Percentiles rank a stretch among this genome's conserved stretches.
These are phyloP conservation scores for Tilletia setariae DNA, from an alignment of 1,284 basidiomycete species.

Conservation along the genomic window DNA sequence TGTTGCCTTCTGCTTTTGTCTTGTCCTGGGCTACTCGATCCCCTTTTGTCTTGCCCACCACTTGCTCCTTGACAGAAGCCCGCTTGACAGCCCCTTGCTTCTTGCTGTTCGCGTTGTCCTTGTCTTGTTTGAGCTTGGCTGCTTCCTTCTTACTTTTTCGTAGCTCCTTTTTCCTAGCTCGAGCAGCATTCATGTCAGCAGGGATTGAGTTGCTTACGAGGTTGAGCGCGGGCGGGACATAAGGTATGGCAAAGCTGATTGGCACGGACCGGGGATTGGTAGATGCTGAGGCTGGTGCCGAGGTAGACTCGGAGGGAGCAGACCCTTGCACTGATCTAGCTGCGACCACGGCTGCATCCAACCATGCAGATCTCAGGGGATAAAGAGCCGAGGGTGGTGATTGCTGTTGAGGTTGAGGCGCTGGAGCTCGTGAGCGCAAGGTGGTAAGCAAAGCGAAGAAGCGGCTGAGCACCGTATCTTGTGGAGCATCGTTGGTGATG, in stretches of 20 bases:
- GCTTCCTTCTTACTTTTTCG: constrained; percentile 2
- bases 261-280: background rate
- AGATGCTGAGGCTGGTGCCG: background rate
- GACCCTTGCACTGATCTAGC: background rate
- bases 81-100: background rate
- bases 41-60: background rate
- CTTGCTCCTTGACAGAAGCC: background rate
- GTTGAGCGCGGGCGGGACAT: constrained; percentile 14
- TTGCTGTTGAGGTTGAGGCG: background rate
- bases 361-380: background rate
- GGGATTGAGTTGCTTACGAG: constrained; percentile 20
- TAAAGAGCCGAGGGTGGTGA: background rate
- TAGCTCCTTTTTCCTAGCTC: constrained; percentile 14
- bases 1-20: background rate
- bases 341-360: constrained; percentile 1
- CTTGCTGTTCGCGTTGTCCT: background rate
- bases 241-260: background rate
- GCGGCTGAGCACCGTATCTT: background rate
- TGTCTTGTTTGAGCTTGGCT: background rate
- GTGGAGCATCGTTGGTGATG: background rate
- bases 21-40: background rate
- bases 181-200: constrained; percentile 2
- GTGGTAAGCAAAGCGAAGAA: background rate
- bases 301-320: background rate
- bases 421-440: background rate